A percentile compares a stretch with the other conserved stretches of the same genome.
These are phyloP conservation scores for Rhododendron ferrugineum DNA, from an alignment of 148 eudicot genomes.

Conservation along the genomic window DNA sequence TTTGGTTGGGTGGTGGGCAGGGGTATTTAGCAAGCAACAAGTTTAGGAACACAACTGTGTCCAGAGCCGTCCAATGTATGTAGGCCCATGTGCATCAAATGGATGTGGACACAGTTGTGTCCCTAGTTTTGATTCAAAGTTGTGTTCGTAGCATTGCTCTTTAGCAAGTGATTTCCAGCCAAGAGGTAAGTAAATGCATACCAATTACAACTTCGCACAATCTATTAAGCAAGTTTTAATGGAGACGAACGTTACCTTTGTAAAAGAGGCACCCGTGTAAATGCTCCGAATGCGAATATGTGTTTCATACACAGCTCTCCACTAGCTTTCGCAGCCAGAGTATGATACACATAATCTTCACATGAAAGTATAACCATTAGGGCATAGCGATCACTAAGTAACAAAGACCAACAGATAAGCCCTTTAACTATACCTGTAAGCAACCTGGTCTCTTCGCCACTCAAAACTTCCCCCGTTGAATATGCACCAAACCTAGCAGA, in stretches of 20 bases:
- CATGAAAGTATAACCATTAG: neutral
- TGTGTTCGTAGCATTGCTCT: neutral
- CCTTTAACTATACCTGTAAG: slow-evolving; percentile 50
- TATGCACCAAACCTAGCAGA: slow-evolving; percentile 77
- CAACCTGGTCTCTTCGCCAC: slow-evolving; percentile 59
- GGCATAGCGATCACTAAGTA: neutral
- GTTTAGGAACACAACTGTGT: neutral
- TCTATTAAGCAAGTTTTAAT: neutral
- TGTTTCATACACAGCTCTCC: slow-evolving; percentile 91
- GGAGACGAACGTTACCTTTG: slow-evolving; percentile 34
- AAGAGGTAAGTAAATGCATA: neutral
- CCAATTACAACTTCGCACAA: neutral
- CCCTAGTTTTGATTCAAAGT: neutral
- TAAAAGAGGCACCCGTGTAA: slow-evolving; percentile 81
- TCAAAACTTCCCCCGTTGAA: slow-evolving; percentile 55
- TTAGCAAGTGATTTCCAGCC: neutral
- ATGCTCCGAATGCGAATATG: slow-evolving; percentile 90
- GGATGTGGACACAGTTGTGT: neutral
- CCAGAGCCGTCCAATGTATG: neutral
- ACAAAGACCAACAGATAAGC: neutral
- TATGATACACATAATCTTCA: slow-evolving; percentile 86
- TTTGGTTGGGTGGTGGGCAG: neutral
- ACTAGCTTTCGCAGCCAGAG: slow-evolving; percentile 89
- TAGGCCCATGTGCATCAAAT: neutral
- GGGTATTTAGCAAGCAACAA: neutral